These are phyloP conservation scores for Agaricus blazei DNA, from an alignment of 768 basidiomycete genomes.

Conservation along the genomic window DNA sequence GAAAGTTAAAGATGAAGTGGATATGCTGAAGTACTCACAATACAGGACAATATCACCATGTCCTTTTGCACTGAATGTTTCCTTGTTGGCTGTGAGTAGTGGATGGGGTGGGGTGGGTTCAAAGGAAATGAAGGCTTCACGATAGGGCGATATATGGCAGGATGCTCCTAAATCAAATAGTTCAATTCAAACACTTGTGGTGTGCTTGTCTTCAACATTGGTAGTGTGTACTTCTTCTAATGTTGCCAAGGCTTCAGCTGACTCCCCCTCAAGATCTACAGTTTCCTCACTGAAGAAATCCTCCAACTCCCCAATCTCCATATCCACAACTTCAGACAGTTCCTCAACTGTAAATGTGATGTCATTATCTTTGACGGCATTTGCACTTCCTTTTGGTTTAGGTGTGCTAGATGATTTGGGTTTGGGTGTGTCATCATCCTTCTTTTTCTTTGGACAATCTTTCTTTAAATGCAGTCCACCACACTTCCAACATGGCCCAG, in stretches of 20 bases:
- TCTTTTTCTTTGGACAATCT: background rate
- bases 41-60: constrained; percentile 17
- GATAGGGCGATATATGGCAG: constrained; percentile 23
- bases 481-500: constrained; percentile 13
- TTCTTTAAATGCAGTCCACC: background rate
- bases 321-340: background rate
- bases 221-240: too few species aligned
- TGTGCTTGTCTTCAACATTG: too few species aligned
- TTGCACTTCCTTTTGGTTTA: background rate
- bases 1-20: too few species aligned
- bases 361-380: background rate
- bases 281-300: too few species aligned
- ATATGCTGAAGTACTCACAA: too few species aligned
- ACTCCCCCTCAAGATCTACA: too few species aligned
- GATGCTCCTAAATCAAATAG: constrained; percentile 24
- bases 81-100: constrained; percentile 25
- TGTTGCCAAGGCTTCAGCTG: too few species aligned
- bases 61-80: constrained; percentile 23
- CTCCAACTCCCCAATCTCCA: too few species aligned
- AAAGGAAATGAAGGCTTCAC: constrained; percentile 18
- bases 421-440: background rate
- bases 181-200: constrained; percentile 10
- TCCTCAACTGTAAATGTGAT: background rate
- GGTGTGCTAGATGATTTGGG: too few species aligned
- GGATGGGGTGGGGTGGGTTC: constrained; percentile 17